Conservation (phyloP, 2,329 filamentous ascomycete genomes). For the Bipolaris sorokiniana region DNA sequence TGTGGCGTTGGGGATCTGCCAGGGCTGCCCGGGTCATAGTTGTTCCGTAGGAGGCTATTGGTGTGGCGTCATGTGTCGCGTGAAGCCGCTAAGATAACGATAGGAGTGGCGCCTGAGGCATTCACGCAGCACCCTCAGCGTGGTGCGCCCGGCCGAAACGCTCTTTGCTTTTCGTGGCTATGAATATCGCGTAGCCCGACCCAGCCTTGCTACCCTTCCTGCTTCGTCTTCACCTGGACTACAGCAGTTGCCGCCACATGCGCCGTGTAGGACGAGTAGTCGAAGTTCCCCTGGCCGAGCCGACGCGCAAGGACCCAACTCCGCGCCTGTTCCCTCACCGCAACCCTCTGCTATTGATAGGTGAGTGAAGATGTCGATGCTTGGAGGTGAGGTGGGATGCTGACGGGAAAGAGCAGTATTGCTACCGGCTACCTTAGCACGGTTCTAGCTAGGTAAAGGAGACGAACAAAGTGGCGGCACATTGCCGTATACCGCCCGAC, state of each 20-base stretch:
- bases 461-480: slow-evolving; percentile 34
- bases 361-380: slow-evolving; percentile 12
- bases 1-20: neutral
- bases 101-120: slow-evolving; percentile 11
- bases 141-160: neutral
- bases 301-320: slow-evolving; percentile 20
- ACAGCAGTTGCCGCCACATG: slow-evolving; percentile 1
- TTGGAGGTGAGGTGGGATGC: neutral
- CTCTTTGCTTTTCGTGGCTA: neutral
- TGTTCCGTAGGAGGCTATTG: slow-evolving; percentile 7
- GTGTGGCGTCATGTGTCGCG: slow-evolving; percentile 15
- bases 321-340: slow-evolving; percentile 17
- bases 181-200: neutral
- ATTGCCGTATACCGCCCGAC: slow-evolving; percentile 34
- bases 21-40: neutral
- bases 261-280: slow-evolving; percentile 6
- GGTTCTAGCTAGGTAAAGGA: neutral
- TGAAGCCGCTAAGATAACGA: slow-evolving; percentile 19
- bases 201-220: neutral
- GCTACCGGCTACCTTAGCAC: slow-evolving; percentile 13
- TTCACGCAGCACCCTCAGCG: neutral
- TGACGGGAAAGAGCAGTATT: slow-evolving; percentile 7
- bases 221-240: neutral
- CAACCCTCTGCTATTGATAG: slow-evolving; percentile 16
- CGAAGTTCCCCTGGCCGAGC: slow-evolving; percentile 12